Base-by-base conservation (phyloP, 2,329 filamentous ascomycete species). In the Beauveria medogensis region DNA sequence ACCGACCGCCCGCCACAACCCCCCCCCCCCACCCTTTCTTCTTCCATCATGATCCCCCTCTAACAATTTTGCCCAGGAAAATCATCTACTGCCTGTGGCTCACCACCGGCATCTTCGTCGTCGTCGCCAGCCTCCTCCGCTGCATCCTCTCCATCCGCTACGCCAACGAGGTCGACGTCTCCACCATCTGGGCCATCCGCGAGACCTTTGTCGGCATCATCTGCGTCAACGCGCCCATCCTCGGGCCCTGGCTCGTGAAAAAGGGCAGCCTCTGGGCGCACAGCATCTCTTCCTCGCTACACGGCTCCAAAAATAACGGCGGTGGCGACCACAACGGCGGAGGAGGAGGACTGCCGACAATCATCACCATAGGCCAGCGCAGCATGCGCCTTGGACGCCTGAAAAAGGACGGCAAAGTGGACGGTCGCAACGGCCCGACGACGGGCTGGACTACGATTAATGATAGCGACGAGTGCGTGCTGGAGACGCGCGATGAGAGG, bases 161-260 rank as follows among this genome's bases (percentile, higher is more conserved):
- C 47, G 63, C 64, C 12, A 44, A 52, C 28, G 61, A 65, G 20
- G 65, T 68, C 18, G 66, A 68, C 48, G 61, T 68, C 2, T 64
- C 63, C 9, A 68, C 66, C 18, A 68, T 68, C 26, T 68, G 66
- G 66, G 65, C 67, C 3, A 69, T 68, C 55, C 65, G 67, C 61
- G 66, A 68, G 60, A 68, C 66, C 7, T 67, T 68, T 60, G 64
- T 68, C 44, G 67, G 65, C 30, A 65, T 68, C 34, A 64, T 68
- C 9, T 64, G 64, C 14, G 67, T 67, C 18, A 68, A 68, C 41
- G 59, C 62, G 20, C 67, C 66, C 0, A 66, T 68, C 43, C 53
- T 68, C 16, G 66, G 66, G 6, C 66, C 67, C n/a, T 68, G 66
- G 66, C 53, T 65, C 22, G 64, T 67, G 18, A 63, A 55, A n/a